A percentile compares a stretch with the other conserved stretches of the same genome.
phyloP scores from a whole-genome alignment of 129 eudicot species.

The Pulicaria dysenterica region DNA sequence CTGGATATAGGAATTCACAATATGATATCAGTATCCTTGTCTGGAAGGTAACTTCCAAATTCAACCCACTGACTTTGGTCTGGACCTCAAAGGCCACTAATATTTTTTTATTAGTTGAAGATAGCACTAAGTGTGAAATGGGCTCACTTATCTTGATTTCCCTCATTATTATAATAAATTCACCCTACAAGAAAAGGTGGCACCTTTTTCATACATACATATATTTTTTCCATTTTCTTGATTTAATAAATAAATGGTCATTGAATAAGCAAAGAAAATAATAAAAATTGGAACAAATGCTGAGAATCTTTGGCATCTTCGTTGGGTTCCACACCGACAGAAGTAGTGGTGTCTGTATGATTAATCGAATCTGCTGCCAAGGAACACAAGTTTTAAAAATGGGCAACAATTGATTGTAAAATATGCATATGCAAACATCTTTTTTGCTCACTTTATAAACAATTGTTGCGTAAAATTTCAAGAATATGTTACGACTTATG shows the following conservation, averaged over 20 bases:
- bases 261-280: background rate
- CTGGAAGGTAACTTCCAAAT: constrained; percentile 80
- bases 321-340: constrained; percentile 33
- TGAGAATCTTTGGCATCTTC: constrained; percentile 41
- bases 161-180: constrained; percentile 23
- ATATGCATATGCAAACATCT: background rate
- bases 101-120: constrained; percentile 32
- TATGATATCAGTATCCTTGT: constrained; percentile 85
- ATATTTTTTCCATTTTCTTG: constrained; percentile 23
- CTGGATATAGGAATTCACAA: constrained; percentile 69
- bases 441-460: background rate
- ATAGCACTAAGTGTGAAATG: constrained; percentile 27
- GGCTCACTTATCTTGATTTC: constrained; percentile 25
- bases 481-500: no score
- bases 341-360: constrained; percentile 38
- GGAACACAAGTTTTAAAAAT: constrained; percentile 14
- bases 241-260: constrained; percentile 2
- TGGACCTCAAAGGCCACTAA: constrained; percentile 29
- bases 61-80: constrained; percentile 38
- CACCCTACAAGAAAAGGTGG: constrained; percentile 19
- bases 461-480: background rate
- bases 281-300: constrained; percentile 33
- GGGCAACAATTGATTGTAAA: background rate
- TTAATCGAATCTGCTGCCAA: constrained; percentile 29
- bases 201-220: constrained; percentile 1